Percentiles rank a stretch among this genome's conserved stretches.
Conservation (phyloP, 345 rosid genomes). For the Aquilaria sinensis region DNA sequence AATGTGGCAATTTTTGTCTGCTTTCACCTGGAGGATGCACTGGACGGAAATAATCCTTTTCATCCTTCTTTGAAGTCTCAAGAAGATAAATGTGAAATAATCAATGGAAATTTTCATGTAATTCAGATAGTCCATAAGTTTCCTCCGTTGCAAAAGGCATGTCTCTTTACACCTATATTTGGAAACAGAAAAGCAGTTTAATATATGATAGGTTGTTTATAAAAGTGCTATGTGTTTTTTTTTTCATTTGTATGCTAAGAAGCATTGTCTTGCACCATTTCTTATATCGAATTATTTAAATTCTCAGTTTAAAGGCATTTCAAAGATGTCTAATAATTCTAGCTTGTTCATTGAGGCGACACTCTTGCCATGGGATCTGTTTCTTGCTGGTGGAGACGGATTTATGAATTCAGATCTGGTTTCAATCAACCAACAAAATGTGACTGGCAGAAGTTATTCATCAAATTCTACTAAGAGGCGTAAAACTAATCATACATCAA, state of each 20-base stretch:
- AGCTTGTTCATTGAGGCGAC: constrained; percentile 57
- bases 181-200: neutral
- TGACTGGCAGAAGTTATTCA: constrained; percentile 16
- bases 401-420: constrained; percentile 14
- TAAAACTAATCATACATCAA: constrained; percentile 26
- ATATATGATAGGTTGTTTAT: neutral
- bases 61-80: constrained; percentile 28
- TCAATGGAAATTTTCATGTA: constrained; percentile 51
- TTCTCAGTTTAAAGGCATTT: constrained; percentile 41
- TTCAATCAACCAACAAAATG: constrained; percentile 13
- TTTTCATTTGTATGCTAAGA: neutral
- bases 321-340: constrained; percentile 26
- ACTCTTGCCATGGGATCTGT: constrained; percentile 69
- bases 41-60: constrained; percentile 29
- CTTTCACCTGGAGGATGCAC: constrained; percentile 32
- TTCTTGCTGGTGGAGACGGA: constrained; percentile 42
- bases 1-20: constrained; percentile 29
- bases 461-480: constrained; percentile 40
- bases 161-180: neutral
- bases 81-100: constrained; percentile 33
- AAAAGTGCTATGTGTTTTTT: neutral
- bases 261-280: constrained; percentile 2
- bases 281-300: constrained; percentile 6
- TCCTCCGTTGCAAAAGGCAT: constrained; percentile 48
- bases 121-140: constrained; percentile 56